Base-by-base conservation (phyloP, 2,329 filamentous ascomycete species). In the Orbilia brochopaga region DNA sequence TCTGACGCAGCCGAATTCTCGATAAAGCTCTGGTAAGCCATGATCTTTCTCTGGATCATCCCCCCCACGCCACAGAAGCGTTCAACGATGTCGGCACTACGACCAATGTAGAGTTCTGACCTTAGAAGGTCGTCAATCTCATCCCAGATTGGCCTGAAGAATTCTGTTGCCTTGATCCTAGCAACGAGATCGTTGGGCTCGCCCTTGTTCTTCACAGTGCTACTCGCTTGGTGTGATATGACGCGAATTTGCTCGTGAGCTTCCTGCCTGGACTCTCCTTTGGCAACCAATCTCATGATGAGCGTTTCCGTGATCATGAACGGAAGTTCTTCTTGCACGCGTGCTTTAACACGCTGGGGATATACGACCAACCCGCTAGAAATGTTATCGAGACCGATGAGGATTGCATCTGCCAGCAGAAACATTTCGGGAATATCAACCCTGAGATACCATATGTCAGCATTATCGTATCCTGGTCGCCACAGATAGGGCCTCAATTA, bases 181-280 rank as follows among this genome's bases (percentile, higher is more conserved):
- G 90, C 87, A 13, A 96, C 86, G 1, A 96, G 83, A 78, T 96
- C 91, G 77, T 96, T 96, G 60, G 85, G 81, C 75, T 87, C 86
- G 37, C 90, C 90, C 79, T 89, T 82, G 76, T 86, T 84, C 82
- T 90, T 90, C n/a, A 91, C 88, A 10, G 88, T 86, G 32, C 83
- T 82, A 48, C 84, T 85, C 0, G 91, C 90, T 80, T 95, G 83
- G 81, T 92, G 89, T 1, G 85, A 90, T 50, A 96, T 84, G 1
- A 96, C 89, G 6, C 89, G 88, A 77, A 96, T 92, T 79, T 93
- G 82, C 81, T 96, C 92, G 80, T 96, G 92, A 0, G 90, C 89
- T 62, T 92, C 90, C 79, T 95, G 91, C 56, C 91, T 83, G 8
- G 86, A 90, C 27, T 83, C 84, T 32, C 90, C 90, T 77, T 87